Base-by-base conservation (phyloP, 305 asterid genomes). In the Fraxinus xanthoxyloides region DNA sequence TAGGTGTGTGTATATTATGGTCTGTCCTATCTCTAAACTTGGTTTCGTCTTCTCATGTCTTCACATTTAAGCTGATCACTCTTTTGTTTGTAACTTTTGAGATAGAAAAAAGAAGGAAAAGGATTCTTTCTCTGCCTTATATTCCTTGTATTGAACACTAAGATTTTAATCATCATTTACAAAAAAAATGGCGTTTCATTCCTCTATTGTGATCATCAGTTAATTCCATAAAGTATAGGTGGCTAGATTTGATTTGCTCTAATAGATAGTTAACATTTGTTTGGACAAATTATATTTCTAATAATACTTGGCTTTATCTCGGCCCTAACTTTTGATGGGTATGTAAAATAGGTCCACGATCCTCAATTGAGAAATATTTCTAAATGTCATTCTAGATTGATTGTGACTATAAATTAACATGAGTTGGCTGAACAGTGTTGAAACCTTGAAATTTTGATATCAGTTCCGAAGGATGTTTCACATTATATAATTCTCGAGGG, bases 301-400 rank as follows among this genome's bases (percentile, higher is more conserved):
- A 54, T n/a, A 54, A 54, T 54, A n/a, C n/a, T n/a, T 54, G 65
- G 24, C 65, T n/a, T 54, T 54, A 54, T 54, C 65, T 54, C 65
- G 8, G 23, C 65, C 24, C 26, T 54, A 65, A 74, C 51, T 81
- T 23, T 77, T 65, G 69, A 67, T 32, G 80, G 67, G 40, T 72
- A 54, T 38, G 30, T 76, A 32, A 76, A 65, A 67, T 54, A 70
- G 56, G 65, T 32, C 40, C 43, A 28, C 77, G 56, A 72, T 46
- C 67, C 67, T 80, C 61, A 23, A 77, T 51, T 69, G 74, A 46
- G 76, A 46, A 46, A 15, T 46, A 46, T 46, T 46, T 46, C 56
- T 46, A 46, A 13, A 46, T 46, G 56, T 46, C 56, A 46, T 46
- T 46, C 56, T 0, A 13, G 56, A 17, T 4, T 51, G 61, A 51